Evolutionary conservation across 2,329 filamentous ascomycete species (phyloP).

Genomic region (Claviceps sorghi): DNA sequence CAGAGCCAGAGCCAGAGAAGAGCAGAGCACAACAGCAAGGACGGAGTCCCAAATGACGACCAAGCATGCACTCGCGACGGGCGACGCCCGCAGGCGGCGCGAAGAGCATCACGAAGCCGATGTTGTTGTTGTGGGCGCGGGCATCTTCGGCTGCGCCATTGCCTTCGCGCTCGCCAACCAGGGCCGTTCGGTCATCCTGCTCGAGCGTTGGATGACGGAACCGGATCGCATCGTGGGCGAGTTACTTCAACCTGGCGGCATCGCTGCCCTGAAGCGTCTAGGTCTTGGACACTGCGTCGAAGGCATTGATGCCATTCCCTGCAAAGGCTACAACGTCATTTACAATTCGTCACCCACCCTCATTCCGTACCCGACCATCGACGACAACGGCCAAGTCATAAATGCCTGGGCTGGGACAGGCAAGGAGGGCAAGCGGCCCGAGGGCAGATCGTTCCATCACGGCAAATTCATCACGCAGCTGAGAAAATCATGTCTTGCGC

Average conservation of each 20-base stretch:
- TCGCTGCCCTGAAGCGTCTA: constrained; percentile 63
- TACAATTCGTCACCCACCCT: constrained; percentile 60
- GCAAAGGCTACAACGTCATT: constrained; percentile 75
- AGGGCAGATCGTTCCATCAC: constrained; percentile 81
- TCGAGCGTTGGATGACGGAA: constrained; percentile 81
- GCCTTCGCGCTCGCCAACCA: constrained; percentile 77
- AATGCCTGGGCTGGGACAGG: constrained; percentile 21
- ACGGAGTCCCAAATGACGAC: neutral
- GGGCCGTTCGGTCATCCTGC: constrained; percentile 75
- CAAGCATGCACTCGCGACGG: constrained; percentile 10
- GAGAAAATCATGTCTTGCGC: constrained; percentile 55
- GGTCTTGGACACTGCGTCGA: constrained; percentile 74
- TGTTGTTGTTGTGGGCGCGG: constrained; percentile 82
- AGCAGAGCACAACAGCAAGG: neutral
- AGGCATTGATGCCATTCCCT: constrained; percentile 71
- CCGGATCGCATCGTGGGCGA: constrained; percentile 95
- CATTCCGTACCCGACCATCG: constrained; percentile 64
- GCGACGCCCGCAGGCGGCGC: constrained; percentile 30
- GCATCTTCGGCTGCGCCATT: constrained; percentile 74
- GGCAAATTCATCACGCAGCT: constrained; percentile 80
- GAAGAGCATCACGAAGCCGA: constrained; percentile 52
- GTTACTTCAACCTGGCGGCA: constrained; percentile 82
- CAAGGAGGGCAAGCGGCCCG: constrained; percentile 29
- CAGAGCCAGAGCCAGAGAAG: too few species aligned
- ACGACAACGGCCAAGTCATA: constrained; percentile 28